Percentiles rank a stretch among this genome's conserved stretches.
These are phyloP conservation scores for Pichia eremophila DNA, from an alignment of 805 yeast species.

Conservation along the genomic window DNA sequence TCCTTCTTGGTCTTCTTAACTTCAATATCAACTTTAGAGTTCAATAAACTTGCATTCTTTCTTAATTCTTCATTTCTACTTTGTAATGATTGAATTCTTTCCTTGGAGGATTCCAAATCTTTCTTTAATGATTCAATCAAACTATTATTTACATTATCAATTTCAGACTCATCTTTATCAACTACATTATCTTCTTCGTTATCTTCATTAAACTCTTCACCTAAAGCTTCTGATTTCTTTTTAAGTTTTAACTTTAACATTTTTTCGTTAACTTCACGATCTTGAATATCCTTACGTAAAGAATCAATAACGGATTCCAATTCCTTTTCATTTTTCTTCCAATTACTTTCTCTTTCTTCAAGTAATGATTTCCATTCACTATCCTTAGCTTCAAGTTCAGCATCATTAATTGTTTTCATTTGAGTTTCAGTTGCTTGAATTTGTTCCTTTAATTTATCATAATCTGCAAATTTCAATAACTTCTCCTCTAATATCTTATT, in stretches of 20 bases:
- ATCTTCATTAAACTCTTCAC: slow-evolving; percentile 20
- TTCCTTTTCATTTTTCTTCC: slow-evolving; percentile 51
- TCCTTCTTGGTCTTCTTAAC: slow-evolving; percentile 34
- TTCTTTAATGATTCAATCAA: slow-evolving; percentile 44
- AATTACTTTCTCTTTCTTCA: slow-evolving; percentile 65
- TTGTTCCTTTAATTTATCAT: slow-evolving; percentile 61
- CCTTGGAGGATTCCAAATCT: slow-evolving; percentile 65
- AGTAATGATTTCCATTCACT: slow-evolving; percentile 57
- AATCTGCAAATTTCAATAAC: slow-evolving; percentile 61
- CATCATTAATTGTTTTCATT: slow-evolving; percentile 43
- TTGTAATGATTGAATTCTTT: slow-evolving; percentile 62
- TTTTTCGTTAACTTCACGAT: slow-evolving; percentile 54
- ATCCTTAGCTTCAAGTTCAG: slow-evolving; percentile 58
- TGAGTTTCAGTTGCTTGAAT: slow-evolving; percentile 52
- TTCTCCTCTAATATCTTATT: slow-evolving; percentile 44
- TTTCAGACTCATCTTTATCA: too few relatives aligned
- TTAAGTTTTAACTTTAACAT: slow-evolving; percentile 51
- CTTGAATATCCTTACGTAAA: slow-evolving; percentile 49
- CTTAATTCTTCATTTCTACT: slow-evolving; percentile 68
- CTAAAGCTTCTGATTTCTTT: slow-evolving; percentile 37
- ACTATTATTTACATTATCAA: slow-evolving; percentile 14
- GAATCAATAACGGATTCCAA: slow-evolving; percentile 41
- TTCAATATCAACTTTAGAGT: slow-evolving; percentile 34
- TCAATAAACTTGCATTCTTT: slow-evolving; percentile 49
- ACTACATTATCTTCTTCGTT: slow-evolving; percentile 4